Evolutionary conservation across 2,329 filamentous ascomycete species (phyloP).

Genomic region (Fusarium mundagurra): DNA sequence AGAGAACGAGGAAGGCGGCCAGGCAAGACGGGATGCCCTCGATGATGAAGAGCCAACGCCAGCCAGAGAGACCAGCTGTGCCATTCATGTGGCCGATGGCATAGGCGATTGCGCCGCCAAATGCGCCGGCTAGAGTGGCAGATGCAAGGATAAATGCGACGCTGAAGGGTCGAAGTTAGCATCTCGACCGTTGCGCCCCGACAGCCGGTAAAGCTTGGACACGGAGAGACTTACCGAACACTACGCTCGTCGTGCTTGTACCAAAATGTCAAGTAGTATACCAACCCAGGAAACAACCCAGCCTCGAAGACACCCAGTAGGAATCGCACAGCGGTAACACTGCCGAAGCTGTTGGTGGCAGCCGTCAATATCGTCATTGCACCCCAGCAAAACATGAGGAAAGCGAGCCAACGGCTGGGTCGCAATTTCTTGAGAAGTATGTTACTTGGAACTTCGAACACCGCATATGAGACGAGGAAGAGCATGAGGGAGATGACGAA

Average conservation of each 20-base stretch:
- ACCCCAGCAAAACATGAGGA: constrained; percentile 75
- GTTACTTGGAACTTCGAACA: constrained; percentile 74
- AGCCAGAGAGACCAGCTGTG: constrained; percentile 68
- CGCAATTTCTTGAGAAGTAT: constrained; percentile 71
- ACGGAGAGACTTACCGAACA: constrained; percentile 53
- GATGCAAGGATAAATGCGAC: constrained; percentile 76
- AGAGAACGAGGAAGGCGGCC: constrained; percentile 70
- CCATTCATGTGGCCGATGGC: constrained; percentile 78
- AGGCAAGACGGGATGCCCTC: constrained; percentile 73
- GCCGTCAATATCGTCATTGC: constrained; percentile 74
- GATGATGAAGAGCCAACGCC: constrained; percentile 74
- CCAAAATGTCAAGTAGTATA: constrained; percentile 78
- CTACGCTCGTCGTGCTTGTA: constrained; percentile 77
- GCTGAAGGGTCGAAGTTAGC: constrained; percentile 46
- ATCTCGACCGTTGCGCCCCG: not conserved
- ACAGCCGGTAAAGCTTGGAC: not conserved
- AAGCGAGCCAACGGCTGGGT: constrained; percentile 71
- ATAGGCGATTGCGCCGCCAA: constrained; percentile 77
- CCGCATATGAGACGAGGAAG: constrained; percentile 67
- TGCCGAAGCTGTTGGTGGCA: constrained; percentile 67
- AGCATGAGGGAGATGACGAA: constrained; percentile 69
- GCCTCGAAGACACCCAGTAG: constrained; percentile 76
- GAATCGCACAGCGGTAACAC: constrained; percentile 73
- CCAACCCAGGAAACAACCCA: constrained; percentile 69
- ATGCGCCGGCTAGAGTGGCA: constrained; percentile 76